Conservation (phyloP, 2,329 filamentous ascomycete species). For the Cladosporium sp. region DNA sequence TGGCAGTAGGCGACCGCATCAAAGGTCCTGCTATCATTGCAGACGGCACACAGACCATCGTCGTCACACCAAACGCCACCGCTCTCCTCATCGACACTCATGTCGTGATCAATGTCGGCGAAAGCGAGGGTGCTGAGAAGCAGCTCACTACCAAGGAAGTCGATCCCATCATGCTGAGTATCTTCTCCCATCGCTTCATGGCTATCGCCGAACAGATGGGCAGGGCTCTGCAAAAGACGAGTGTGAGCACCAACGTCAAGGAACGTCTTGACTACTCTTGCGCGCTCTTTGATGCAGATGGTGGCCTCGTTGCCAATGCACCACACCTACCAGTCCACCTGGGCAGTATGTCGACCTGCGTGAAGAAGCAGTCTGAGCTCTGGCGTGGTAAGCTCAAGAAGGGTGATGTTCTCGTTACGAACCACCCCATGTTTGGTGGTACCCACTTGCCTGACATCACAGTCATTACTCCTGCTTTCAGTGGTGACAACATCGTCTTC, state of each 20-base stretch:
- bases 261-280: constrained; percentile 81
- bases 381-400: constrained; percentile 74
- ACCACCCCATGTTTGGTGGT: constrained; percentile 79
- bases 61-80: constrained; percentile 72
- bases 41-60: constrained; percentile 86
- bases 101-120: constrained; percentile 78
- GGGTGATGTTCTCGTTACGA: constrained; percentile 78
- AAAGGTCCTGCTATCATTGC: constrained; percentile 80
- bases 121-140: constrained; percentile 41
- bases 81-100: constrained; percentile 80
- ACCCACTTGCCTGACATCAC: constrained; percentile 83
- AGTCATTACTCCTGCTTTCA: constrained; percentile 74
- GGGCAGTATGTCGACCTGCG: constrained; percentile 81
- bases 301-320: constrained; percentile 71
- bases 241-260: constrained; percentile 75
- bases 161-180: constrained; percentile 71
- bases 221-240: constrained; percentile 71
- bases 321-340: constrained; percentile 79
- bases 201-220: constrained; percentile 84
- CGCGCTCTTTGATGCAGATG: constrained; percentile 71
- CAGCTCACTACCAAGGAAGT: constrained; percentile 54
- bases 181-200: constrained; percentile 82
- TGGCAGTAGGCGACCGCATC: constrained; percentile 68
- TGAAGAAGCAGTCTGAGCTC: constrained; percentile 71
- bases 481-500: constrained; percentile 70